Evolutionary conservation across 2,329 filamentous ascomycete species (phyloP).

Genomic region (Myriangium duriaei): DNA sequence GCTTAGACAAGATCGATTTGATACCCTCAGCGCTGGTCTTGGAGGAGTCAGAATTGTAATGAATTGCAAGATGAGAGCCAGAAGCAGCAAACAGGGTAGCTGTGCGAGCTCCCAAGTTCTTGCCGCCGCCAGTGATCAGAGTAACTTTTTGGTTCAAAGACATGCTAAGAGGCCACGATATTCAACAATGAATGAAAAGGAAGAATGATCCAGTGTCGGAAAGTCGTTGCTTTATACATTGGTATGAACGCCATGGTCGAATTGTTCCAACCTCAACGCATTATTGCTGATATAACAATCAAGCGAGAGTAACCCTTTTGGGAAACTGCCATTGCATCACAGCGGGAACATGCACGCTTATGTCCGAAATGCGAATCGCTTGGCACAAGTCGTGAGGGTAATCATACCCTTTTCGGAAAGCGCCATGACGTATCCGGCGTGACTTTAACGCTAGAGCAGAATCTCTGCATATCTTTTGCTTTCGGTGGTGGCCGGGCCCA

Average conservation of each 20-base stretch:
- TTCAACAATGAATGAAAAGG: not conserved
- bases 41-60: slow-evolving; percentile 31
- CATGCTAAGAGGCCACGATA: slow-evolving; percentile 15
- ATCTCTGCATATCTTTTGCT: too few relatives aligned
- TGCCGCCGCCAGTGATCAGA: slow-evolving; percentile 31
- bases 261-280: not conserved
- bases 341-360: not conserved
- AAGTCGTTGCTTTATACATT: too few relatives aligned
- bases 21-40: slow-evolving; percentile 27
- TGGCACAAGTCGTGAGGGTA: too few relatives aligned
- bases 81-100: slow-evolving; percentile 26
- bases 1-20: slow-evolving; percentile 25
- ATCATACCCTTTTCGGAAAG: not conserved
- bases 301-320: not conserved
- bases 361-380: too few relatives aligned
- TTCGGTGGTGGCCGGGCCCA: too few relatives aligned
- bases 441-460: too few relatives aligned
- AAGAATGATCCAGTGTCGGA: not conserved
- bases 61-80: slow-evolving; percentile 28
- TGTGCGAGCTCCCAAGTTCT: slow-evolving; percentile 31
- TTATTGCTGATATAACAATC: not conserved
- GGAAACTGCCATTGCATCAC: not conserved
- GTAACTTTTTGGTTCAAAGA: slow-evolving; percentile 29
- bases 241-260: too few relatives aligned
- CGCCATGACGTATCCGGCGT: not conserved